phyloP scores from a whole-genome alignment of 2,329 filamentous ascomycete genomes.

The Periconia macrospinosa region DNA sequence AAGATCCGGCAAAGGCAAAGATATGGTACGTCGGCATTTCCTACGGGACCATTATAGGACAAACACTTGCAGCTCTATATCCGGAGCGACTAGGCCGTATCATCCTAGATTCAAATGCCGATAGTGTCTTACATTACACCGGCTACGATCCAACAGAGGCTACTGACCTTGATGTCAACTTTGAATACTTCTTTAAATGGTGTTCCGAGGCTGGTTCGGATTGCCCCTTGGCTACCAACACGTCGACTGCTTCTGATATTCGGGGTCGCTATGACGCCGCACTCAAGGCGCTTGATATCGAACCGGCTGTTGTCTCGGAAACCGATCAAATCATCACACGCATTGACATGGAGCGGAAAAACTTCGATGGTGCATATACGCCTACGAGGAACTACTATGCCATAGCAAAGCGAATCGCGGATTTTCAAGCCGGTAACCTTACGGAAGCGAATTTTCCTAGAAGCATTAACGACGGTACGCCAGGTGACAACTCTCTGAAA shows the following conservation, averaged over 20 bases:
- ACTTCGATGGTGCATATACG: not conserved
- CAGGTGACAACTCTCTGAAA: not conserved
- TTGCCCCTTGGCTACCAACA: constrained; percentile 9
- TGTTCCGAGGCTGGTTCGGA: constrained; percentile 53
- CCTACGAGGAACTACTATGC: not conserved
- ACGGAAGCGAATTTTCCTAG: not conserved
- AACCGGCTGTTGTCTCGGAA: constrained; percentile 10
- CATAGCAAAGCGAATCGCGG: not conserved
- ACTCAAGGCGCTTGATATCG: constrained; percentile 13
- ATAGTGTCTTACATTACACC: constrained; percentile 19
- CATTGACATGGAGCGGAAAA: not conserved
- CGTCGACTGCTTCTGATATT: constrained; percentile 2
- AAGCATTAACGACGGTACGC: not conserved
- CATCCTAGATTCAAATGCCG: constrained; percentile 48
- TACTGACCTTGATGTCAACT: constrained; percentile 3
- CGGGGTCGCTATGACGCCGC: constrained; percentile 9
- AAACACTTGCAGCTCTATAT: constrained; percentile 49
- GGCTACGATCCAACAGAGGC: not conserved
- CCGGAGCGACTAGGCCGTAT: constrained; percentile 40
- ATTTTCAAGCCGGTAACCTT: not conserved
- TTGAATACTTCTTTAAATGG: constrained; percentile 52
- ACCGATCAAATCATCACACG: not conserved
- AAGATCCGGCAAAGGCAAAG: constrained; percentile 27
- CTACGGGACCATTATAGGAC: constrained; percentile 50
- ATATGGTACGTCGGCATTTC: constrained; percentile 45